These are phyloP conservation scores for Taphrina sp. DNA, from an alignment of 1,139 yeast genomes.

Conservation along the genomic window DNA sequence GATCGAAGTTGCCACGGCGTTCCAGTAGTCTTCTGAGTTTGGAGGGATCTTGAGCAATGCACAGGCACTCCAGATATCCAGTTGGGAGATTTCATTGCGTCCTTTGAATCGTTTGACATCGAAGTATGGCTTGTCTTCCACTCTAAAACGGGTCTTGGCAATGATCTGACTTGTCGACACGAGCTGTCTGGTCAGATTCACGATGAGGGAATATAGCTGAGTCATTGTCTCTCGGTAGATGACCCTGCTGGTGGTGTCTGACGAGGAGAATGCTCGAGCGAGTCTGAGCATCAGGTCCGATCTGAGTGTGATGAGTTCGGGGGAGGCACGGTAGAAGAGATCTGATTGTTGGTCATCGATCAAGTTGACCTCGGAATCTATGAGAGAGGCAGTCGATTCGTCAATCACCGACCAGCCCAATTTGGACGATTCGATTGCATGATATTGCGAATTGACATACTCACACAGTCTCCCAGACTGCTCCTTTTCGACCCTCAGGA, in stretches of 20 bases:
- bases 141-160: neutral
- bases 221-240: neutral
- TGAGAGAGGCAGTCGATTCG: neutral
- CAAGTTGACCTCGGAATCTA: neutral
- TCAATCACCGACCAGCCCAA: conserved; percentile 12
- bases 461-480: neutral
- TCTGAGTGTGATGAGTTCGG: conserved; percentile 4
- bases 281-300: neutral
- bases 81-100: neutral
- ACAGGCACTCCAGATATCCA: neutral
- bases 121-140: neutral
- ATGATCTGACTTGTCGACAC: neutral
- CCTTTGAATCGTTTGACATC: neutral
- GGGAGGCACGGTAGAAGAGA: conserved; percentile 1
- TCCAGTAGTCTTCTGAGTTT: too few relatives aligned
- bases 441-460: neutral
- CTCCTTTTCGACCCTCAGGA: neutral
- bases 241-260: neutral
- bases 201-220: neutral
- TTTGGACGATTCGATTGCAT: neutral
- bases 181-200: neutral
- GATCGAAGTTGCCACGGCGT: too few relatives aligned
- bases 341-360: neutral
- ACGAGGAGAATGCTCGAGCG: neutral
- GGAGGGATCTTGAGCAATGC: too few relatives aligned